These are phyloP conservation scores for Sphagnum contortum DNA, from an alignment of 225 moss, liverwort and hornwort genomes.

Conservation along the genomic window DNA sequence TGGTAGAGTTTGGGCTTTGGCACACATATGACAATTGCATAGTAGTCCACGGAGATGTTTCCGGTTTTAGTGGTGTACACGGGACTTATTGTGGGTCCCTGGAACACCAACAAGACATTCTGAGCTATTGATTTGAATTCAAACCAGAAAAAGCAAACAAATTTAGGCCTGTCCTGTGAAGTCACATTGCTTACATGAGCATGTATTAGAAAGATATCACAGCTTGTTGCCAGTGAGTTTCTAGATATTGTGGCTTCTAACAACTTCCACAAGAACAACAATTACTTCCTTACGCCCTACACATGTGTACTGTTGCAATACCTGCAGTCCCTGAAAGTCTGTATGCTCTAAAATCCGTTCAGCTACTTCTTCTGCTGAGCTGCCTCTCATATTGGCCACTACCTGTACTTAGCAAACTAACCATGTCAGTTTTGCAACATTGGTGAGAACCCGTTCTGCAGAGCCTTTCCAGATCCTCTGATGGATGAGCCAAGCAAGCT, in stretches of 20 bases:
- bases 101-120: slow-evolving; percentile 6
- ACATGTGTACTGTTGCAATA: slow-evolving; percentile 1
- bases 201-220: no score
- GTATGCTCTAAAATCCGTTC: slow-evolving; percentile 42
- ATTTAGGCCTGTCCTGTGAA: no score
- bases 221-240: no score
- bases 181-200: no score
- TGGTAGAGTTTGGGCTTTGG: slow-evolving; percentile 70
- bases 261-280: no score
- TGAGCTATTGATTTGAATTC: no score
- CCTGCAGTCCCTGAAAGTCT: slow-evolving; percentile 68
- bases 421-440: neutral
- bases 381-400: slow-evolving; percentile 84
- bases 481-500: no score
- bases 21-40: slow-evolving; percentile 80
- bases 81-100: slow-evolving; percentile 94
- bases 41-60: slow-evolving; percentile 56
- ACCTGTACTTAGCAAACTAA: slow-evolving; percentile 27
- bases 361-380: slow-evolving; percentile 74
- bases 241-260: no score
- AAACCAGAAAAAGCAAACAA: no score
- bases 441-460: neutral
- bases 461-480: no score
- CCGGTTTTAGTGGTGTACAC: slow-evolving; percentile 47
- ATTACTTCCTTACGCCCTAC: no score